phyloP scores from a whole-genome alignment of 306 rosid species.

The Gastrolobium bilobum region DNA sequence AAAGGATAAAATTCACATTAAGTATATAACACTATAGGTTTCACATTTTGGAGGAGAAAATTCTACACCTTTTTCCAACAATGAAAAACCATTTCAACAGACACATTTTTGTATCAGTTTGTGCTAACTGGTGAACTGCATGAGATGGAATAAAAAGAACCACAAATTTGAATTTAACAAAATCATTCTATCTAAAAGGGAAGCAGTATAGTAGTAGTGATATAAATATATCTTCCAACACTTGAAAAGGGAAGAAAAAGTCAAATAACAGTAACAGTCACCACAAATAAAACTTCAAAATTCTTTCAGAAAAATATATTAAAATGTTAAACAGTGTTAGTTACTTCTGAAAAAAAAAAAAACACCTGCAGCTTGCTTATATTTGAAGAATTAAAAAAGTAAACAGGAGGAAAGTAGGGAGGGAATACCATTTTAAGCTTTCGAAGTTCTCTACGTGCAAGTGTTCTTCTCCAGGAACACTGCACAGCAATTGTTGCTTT shows the following conservation, averaged over 20 bases:
- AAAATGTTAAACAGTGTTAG: constrained; percentile 10
- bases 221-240: neutral
- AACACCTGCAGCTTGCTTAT: constrained; percentile 13
- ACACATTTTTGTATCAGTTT: neutral
- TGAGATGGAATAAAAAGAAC: constrained; percentile 8
- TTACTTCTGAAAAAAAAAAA: constrained; percentile 31
- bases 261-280: neutral
- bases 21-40: constrained; percentile 5
- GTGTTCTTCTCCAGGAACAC: constrained; percentile 74
- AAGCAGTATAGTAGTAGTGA: neutral
- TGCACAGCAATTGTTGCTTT: constrained; percentile 70
- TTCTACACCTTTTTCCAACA: neutral
- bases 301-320: neutral
- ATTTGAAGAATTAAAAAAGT: constrained; percentile 23
- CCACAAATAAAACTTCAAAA: constrained; percentile 4
- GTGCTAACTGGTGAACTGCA: constrained; percentile 17
- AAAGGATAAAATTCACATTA: constrained; percentile 20
- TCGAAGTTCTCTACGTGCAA: constrained; percentile 74
- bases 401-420: constrained; percentile 22
- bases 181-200: constrained; percentile 1
- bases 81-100: neutral
- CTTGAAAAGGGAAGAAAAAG: neutral
- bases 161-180: neutral
- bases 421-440: constrained; percentile 74
- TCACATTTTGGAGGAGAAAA: constrained; percentile 5